Base-by-base conservation (phyloP, 108 stramenopile genomes). In the Parmales sp. region DNA sequence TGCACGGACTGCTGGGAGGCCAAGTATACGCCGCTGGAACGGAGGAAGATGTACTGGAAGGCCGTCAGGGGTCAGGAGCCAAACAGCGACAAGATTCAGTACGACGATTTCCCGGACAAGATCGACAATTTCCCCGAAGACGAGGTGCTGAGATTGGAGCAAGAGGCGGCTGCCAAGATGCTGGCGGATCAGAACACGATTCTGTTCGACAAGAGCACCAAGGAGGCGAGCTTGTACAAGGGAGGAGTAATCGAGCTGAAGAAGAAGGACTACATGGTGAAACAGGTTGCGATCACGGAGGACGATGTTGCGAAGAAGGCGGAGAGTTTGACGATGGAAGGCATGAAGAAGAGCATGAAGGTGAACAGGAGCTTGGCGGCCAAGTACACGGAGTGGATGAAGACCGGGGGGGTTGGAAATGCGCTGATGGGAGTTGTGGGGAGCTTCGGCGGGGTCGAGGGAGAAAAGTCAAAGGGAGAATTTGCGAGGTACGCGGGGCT, bases 371-470 rank as follows among this genome's bases (percentile, higher is more conserved):
- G 36, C 31, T 34, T 60, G 2, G 54, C 36, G 26, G 29, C 54
- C 26, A 60, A 60, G 54, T 60, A 60, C 54, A 60, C 54, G 26
- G 54, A 60, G 16, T 60, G 54, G 54, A 60, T 60, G 54, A 60
- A 60, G 54, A 34, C 31, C 4, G 54, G 54, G 0, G 54, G 54
- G n/a, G 36, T 34, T 28, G 54, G 54, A 28, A 34, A 28, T 20
- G 54, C 54, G 31, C 29, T 60, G 54, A 34, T 34, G 16, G 54
- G 54, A 2, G 54, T 60, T 16, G 36, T 60, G 29, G 54, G 54
- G 36, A 60, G 36, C 6, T 60, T 28, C 31, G 54, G 54, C 31
- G 20, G 29, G 16, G 54, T 60, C 29, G 54, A 4, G 28, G 8
- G 3, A 28, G 28, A 34, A 5, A 34, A 60, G 16, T 34, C 54